phyloP scores from a whole-genome alignment of 2,329 filamentous ascomycete species.

The Zymoseptoria ardabiliae region DNA sequence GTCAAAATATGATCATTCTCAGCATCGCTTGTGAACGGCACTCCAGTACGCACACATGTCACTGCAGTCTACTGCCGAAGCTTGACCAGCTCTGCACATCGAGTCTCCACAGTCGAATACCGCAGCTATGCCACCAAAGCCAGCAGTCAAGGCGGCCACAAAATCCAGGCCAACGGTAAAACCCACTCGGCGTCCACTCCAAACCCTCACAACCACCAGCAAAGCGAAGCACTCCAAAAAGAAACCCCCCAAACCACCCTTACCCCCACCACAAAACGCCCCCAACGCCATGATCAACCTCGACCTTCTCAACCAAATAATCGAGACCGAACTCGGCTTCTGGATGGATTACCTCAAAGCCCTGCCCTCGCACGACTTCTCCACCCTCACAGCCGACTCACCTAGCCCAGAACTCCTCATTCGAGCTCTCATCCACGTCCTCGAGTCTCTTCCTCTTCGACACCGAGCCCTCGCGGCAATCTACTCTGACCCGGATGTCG shows the following conservation, averaged over 20 bases:
- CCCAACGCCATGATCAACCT: neutral
- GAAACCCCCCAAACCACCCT: neutral
- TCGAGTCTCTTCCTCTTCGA: slow-evolving; percentile 11
- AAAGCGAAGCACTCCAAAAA: neutral
- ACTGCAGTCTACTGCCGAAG: neutral
- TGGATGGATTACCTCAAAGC: slow-evolving; percentile 8
- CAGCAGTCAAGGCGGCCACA: neutral
- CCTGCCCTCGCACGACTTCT: neutral
- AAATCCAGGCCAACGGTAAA: neutral
- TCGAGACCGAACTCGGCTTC: slow-evolving; percentile 6
- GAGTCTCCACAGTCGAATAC: neutral
- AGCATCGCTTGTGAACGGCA: neutral
- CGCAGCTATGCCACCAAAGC: neutral
- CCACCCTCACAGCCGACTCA: neutral
- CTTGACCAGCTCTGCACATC: neutral
- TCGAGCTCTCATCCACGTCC: slow-evolving; percentile 5
- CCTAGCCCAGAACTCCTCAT: neutral
- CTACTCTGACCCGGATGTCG: slow-evolving; percentile 1
- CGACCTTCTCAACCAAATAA: slow-evolving; percentile 1
- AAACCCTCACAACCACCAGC: neutral
- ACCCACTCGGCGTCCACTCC: neutral
- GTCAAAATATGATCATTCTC: neutral
- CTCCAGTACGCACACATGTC: neutral
- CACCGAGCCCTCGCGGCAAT: slow-evolving; percentile 5
- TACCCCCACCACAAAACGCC: neutral